phyloP scores from a whole-genome alignment of 805 yeast species.

The Sugiyamaella valdiviana region DNA sequence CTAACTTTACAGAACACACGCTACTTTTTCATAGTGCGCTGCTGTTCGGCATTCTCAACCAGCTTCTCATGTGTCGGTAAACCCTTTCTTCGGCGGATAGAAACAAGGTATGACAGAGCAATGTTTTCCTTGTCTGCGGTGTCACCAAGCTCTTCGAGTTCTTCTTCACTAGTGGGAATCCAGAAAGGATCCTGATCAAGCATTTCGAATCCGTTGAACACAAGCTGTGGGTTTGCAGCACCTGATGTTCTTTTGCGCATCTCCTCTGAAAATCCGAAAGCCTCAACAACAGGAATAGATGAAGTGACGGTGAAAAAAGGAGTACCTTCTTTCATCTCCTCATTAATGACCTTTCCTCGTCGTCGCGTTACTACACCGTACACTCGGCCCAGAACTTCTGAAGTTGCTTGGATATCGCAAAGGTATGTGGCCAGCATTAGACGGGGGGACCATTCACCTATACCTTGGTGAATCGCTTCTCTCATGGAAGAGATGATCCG shows the following conservation, averaged over 20 bases:
- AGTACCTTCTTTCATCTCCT: constrained; percentile 97
- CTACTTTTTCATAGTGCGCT: constrained; percentile 55
- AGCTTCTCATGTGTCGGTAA: constrained; percentile 84
- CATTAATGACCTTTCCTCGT: constrained; percentile 77
- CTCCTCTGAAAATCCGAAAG: constrained; percentile 95
- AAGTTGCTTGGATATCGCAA: constrained; percentile 91
- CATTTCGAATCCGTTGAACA: constrained; percentile 80
- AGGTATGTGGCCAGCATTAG: constrained; percentile 86
- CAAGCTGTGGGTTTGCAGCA: constrained; percentile 93
- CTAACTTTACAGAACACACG: background rate
- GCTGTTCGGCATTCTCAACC: constrained; percentile 88
- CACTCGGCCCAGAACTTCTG: constrained; percentile 92
- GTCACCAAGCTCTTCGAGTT: constrained; percentile 87
- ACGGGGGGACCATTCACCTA: constrained; percentile 82
- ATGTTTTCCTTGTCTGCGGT: constrained; percentile 86
- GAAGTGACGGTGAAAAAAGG: constrained; percentile 89
- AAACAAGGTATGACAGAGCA: constrained; percentile 81
- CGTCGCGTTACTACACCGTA: constrained; percentile 89
- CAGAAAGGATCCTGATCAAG: constrained; percentile 94
- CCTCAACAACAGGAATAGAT: constrained; percentile 85
- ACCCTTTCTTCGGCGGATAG: constrained; percentile 80
- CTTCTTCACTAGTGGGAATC: constrained; percentile 98
- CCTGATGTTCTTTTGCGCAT: constrained; percentile 91
- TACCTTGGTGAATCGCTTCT: constrained; percentile 62
- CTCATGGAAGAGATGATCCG: constrained; percentile 67